Evolutionary conservation across 345 rosid genomes (phyloP).

Genomic region (Isatis tinctoria): DNA sequence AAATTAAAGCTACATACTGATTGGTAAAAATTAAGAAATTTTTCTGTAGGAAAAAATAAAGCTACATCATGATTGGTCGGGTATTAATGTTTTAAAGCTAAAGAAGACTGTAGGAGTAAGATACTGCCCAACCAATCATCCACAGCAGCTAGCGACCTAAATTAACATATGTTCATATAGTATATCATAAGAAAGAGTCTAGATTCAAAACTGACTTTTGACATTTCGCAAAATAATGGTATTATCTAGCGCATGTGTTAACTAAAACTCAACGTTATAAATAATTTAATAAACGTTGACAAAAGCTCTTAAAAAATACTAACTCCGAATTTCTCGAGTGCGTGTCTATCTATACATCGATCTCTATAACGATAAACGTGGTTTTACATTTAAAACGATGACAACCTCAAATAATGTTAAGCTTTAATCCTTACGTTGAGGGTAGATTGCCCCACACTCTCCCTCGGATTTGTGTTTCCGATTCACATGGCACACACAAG

Average conservation of each 20-base stretch:
- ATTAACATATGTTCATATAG: neutral
- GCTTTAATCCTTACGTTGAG: neutral
- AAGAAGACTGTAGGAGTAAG: no score
- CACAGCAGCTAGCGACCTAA: neutral
- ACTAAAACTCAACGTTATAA: constrained; percentile 1
- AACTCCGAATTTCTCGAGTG: neutral
- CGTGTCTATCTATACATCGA: neutral
- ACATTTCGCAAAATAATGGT: neutral
- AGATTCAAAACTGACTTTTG: neutral
- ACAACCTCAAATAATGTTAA: neutral
- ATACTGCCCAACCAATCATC: no score
- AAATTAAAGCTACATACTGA: no score
- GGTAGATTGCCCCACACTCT: neutral
- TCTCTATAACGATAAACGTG: neutral
- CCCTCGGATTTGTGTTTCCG: constrained; percentile 16
- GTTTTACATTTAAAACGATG: neutral
- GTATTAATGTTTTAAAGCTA: no score
- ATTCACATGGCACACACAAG: constrained; percentile 32
- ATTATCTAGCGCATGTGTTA: neutral
- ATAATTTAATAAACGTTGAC: constrained; percentile 20
- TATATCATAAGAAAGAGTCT: neutral
- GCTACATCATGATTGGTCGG: no score
- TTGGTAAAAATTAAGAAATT: no score
- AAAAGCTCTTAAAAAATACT: neutral
- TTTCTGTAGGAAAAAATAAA: no score